These are phyloP conservation scores for Pneumocystis jirovecii DNA, from an alignment of 1,139 yeast species.

Conservation along the genomic window DNA sequence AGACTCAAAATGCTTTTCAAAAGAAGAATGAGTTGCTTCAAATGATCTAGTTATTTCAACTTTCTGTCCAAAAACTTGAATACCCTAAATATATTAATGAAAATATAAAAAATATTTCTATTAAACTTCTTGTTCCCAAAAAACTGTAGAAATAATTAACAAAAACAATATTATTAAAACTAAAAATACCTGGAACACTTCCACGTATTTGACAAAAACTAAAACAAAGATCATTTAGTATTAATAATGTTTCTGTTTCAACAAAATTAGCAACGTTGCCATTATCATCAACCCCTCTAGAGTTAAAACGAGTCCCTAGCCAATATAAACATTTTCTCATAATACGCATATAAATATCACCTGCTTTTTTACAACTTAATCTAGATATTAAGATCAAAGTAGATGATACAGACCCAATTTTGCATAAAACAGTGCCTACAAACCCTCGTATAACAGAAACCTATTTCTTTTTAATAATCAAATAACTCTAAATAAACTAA, in stretches of 20 bases:
- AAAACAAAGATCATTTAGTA: constrained; percentile 41
- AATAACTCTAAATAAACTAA: not conserved
- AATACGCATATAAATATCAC: not conserved
- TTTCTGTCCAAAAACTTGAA: constrained; percentile 59
- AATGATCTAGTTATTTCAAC: constrained; percentile 73
- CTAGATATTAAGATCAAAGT: constrained; percentile 69
- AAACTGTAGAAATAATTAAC: constrained; percentile 28
- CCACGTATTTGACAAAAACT: constrained; percentile 85
- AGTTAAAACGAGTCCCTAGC: constrained; percentile 74
- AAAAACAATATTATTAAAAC: not conserved
- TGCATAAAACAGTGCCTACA: constrained; percentile 56
- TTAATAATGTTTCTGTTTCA: constrained; percentile 73
- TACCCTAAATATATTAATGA: constrained; percentile 16
- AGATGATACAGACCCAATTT: constrained; percentile 38
- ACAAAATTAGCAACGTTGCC: constrained; percentile 94
- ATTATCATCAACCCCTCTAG: constrained; percentile 90
- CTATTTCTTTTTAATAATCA: not conserved
- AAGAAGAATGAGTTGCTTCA: constrained; percentile 87
- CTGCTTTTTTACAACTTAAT: constrained; percentile 58
- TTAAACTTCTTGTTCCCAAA: constrained; percentile 80
- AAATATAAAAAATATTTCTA: not conserved
- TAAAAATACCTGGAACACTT: constrained; percentile 46
- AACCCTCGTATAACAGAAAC: constrained; percentile 91
- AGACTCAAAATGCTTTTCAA: constrained; percentile 61
- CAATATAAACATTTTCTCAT: not conserved